phyloP scores from a whole-genome alignment of 495 filamentous ascomycete species.

The Hyaloscypha finlandica region DNA sequence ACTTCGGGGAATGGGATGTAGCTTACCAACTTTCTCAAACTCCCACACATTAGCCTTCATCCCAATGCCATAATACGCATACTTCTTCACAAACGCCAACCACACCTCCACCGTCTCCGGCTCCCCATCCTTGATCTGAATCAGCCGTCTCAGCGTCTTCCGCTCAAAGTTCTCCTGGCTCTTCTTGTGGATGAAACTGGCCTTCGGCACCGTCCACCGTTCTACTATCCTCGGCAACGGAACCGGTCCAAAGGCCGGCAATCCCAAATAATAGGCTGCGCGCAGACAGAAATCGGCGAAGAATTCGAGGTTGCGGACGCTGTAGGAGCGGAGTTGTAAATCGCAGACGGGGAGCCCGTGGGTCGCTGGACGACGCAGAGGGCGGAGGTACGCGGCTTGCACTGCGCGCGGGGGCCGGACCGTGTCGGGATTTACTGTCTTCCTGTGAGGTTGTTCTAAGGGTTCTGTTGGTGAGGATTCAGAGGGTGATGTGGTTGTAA shows the following conservation, averaged over 20 bases:
- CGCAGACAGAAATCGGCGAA: slow-evolving; percentile 94
- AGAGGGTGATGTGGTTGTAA: background rate
- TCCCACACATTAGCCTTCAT: slow-evolving; percentile 99
- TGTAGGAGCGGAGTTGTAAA: slow-evolving; percentile 91
- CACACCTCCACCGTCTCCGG: slow-evolving; percentile 85
- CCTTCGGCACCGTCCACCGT: slow-evolving; percentile 91
- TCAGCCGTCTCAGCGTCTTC: slow-evolving; percentile 79
- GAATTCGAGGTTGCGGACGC: slow-evolving; percentile 86
- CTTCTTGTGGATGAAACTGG: slow-evolving; percentile 94
- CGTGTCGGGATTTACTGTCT: background rate
- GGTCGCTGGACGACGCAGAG: slow-evolving; percentile 71
- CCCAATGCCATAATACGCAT: slow-evolving; percentile 90
- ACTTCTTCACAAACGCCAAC: slow-evolving; percentile 87
- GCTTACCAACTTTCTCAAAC: slow-evolving; percentile 68
- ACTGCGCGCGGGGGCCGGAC: slow-evolving; percentile 68
- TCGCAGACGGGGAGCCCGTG: slow-evolving; percentile 84
- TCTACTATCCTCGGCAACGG: slow-evolving; percentile 86
- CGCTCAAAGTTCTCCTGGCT: slow-evolving; percentile 97
- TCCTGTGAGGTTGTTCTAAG: background rate
- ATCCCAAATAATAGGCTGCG: slow-evolving; percentile 88
- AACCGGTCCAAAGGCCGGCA: slow-evolving; percentile 83
- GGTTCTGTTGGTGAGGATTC: background rate
- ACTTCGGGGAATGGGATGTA: no score
- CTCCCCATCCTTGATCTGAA: slow-evolving; percentile 93
- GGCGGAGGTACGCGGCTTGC: slow-evolving; percentile 83